A percentile compares a stretch with the other conserved stretches of the same genome.
phyloP scores from a whole-genome alignment of 495 filamentous ascomycete species.

The Trichocladium uniseriatum region DNA sequence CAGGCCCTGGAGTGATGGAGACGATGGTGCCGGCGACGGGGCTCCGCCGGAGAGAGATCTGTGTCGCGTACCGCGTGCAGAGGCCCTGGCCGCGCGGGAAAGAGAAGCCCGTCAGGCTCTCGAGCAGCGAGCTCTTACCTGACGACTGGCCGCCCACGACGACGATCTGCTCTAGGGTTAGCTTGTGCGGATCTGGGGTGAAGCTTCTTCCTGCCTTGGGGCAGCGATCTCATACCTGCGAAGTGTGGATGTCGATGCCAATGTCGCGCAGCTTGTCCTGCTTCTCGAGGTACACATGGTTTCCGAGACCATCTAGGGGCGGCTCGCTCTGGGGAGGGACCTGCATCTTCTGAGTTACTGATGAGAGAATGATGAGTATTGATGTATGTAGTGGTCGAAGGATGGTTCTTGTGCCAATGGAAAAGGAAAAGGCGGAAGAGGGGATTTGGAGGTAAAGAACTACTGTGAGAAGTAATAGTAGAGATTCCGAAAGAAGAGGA shows the following conservation, averaged over 20 bases:
- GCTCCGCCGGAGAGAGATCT: slow-evolving; percentile 47
- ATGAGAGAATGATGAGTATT: too few relatives aligned
- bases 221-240: slow-evolving; percentile 8
- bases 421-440: too few relatives aligned
- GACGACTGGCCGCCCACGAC: slow-evolving; percentile 44
- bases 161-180: slow-evolving; percentile 18
- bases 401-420: too few relatives aligned
- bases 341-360: neutral
- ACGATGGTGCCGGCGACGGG: slow-evolving; percentile 25
- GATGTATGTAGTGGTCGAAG: too few relatives aligned
- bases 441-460: too few relatives aligned
- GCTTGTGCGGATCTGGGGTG: too few relatives aligned
- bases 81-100: slow-evolving; percentile 45
- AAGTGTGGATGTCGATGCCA: slow-evolving; percentile 16
- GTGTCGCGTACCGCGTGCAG: slow-evolving; percentile 50
- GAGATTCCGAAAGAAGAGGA: too few relatives aligned
- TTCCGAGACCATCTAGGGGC: slow-evolving; percentile 8
- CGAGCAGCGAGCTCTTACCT: slow-evolving; percentile 46
- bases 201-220: too few relatives aligned
- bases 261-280: slow-evolving; percentile 17
- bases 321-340: neutral
- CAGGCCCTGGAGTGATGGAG: slow-evolving; percentile 36
- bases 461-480: too few relatives aligned
- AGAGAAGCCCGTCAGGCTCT: slow-evolving; percentile 43
- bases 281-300: slow-evolving; percentile 10